phyloP scores from a whole-genome alignment of 1,284 basidiomycete species.

The Puccinia brachypodii region DNA sequence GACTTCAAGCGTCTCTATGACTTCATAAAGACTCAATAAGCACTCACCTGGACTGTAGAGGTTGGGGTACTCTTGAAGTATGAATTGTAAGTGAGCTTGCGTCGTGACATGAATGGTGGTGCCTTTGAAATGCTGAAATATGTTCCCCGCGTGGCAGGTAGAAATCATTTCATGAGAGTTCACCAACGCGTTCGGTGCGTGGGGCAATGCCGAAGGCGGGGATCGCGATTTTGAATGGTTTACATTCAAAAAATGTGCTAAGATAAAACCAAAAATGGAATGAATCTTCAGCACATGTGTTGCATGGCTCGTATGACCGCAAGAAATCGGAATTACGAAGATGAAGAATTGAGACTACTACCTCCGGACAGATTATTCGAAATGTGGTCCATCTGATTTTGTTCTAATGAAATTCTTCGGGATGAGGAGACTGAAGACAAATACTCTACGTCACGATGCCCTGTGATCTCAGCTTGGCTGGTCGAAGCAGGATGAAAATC shows the following conservation, averaged over 20 bases:
- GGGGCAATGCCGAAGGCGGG: not conserved
- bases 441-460: not conserved
- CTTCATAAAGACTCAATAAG: not conserved
- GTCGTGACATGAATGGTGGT: slow-evolving; percentile 19
- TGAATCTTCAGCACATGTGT: not conserved
- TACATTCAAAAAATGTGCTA: not conserved
- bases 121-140: slow-evolving; percentile 41
- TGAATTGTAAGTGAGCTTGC: slow-evolving; percentile 44
- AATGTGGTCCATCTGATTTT: not conserved
- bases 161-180: slow-evolving; percentile 21
- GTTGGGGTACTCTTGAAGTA: slow-evolving; percentile 36
- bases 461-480: not conserved
- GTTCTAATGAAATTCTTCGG: not conserved
- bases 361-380: not conserved
- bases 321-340: not conserved
- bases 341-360: not conserved
- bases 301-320: not conserved
- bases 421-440: not conserved
- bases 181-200: not conserved
- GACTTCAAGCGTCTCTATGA: not conserved
- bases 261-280: not conserved
- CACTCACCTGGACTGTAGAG: slow-evolving; percentile 10
- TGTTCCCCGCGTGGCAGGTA: slow-evolving; percentile 5
- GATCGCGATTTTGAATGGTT: slow-evolving; percentile 1
- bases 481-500: slow-evolving; percentile 14